Evolutionary conservation across 2,329 filamentous ascomycete genomes (phyloP), one percentile per base, ranked within the genome.

Genomic region (Verticillium tricorpus): DNA sequence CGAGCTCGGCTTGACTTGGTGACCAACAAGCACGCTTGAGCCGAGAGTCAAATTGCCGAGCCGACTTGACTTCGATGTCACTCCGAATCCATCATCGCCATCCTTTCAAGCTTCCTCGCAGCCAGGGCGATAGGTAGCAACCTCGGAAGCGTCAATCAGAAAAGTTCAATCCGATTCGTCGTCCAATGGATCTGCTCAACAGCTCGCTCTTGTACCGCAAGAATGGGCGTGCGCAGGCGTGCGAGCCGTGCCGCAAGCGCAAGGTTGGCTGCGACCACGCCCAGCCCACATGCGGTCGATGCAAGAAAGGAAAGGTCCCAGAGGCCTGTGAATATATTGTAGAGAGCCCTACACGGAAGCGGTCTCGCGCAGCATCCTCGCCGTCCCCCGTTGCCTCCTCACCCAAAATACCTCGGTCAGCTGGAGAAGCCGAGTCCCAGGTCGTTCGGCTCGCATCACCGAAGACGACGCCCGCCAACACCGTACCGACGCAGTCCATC

Each of bases 241-340:
- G 69, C 56, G 71, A 78, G 68, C 45, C 45, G 22, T 79, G 76
- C 59, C 72, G 74, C 6, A 72, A 70, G 60, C 73, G 76, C 7
- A 78, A 79, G 61, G 73, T 79, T 5, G 76, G 77, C 5, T 80
- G 77, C 67, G 76, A 80, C 62, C 76, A 78, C 60, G 65, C 61
- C 0, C 72, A 73, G n/a, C 77, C 77, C 0, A 63, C 72, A 17
- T 80, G 77, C 64, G 67, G 69, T 40, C 70, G 77, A 35, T 80
- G 77, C 62, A 69, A 62, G 57, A 74, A 74, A 25, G 45, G 45
- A 25, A 52, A 52, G 19, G 19, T 2, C 19, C 45, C n/a, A 25
- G 45, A 52, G 2, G 45, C 45, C 9, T 52, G 45, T 19, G 45
- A 52, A 19, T 52, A 52, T 19, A 52, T 52, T 14, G 9, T 52